Conservation (phyloP, 495 filamentous ascomycete species). For the Rhizodiscina lignyota region DNA sequence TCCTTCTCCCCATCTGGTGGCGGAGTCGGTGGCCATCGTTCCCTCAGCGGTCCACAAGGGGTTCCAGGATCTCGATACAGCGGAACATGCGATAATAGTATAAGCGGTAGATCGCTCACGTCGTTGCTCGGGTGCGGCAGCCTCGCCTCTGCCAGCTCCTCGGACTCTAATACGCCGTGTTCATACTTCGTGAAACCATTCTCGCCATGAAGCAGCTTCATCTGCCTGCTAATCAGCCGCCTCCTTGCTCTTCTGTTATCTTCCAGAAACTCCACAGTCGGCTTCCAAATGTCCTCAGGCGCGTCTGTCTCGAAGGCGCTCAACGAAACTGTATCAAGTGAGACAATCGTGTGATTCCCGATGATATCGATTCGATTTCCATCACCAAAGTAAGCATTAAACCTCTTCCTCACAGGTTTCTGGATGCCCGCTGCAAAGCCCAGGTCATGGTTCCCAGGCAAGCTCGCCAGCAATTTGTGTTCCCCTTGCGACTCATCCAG, state of each 20-base stretch:
- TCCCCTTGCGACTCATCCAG: slow-evolving; percentile 23
- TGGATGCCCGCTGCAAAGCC: slow-evolving; percentile 81
- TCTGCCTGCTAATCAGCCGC: not conserved
- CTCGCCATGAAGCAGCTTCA: not conserved
- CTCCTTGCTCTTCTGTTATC: slow-evolving; percentile 23
- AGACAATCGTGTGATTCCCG: slow-evolving; percentile 92
- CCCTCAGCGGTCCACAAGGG: slow-evolving; percentile 79
- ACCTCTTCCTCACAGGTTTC: slow-evolving; percentile 58
- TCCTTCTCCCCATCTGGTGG: slow-evolving; percentile 34
- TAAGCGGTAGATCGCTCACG: slow-evolving; percentile 48
- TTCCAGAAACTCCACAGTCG: slow-evolving; percentile 61
- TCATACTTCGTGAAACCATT: slow-evolving; percentile 1
- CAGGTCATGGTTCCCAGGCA: slow-evolving; percentile 96
- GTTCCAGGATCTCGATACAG: slow-evolving; percentile 66
- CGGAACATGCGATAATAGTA: slow-evolving; percentile 82
- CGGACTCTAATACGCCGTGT: slow-evolving; percentile 13
- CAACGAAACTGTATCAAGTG: slow-evolving; percentile 72
- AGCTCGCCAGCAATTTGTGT: slow-evolving; percentile 51
- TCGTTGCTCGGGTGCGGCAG: slow-evolving; percentile 11
- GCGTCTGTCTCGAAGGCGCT: slow-evolving; percentile 48
- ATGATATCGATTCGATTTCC: slow-evolving; percentile 76
- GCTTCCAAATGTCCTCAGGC: slow-evolving; percentile 44
- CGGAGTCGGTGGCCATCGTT: slow-evolving; percentile 57
- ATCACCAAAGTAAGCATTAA: slow-evolving; percentile 77
- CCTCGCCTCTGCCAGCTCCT: slow-evolving; percentile 2